Evolutionary conservation across 495 filamentous ascomycete genomes (phyloP).

Genomic region (Podospora anserina): DNA sequence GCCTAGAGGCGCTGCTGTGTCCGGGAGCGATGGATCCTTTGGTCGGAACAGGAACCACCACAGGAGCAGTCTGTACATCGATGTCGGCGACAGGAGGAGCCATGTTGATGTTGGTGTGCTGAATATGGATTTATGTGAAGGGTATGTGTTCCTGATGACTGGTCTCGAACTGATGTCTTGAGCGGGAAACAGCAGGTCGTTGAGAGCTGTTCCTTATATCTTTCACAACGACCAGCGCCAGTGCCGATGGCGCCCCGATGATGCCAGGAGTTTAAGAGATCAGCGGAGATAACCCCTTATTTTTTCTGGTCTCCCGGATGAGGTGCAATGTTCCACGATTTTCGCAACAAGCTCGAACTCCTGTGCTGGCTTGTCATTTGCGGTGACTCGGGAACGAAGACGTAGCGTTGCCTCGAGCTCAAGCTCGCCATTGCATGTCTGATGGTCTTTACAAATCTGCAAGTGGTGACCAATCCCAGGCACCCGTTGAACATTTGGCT

Average conservation of each 20-base stretch:
- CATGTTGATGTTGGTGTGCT: conserved; percentile 22
- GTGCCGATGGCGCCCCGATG: conserved; percentile 7
- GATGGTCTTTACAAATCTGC: not conserved
- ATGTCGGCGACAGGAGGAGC: conserved; percentile 36
- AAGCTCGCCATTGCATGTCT: conserved; percentile 5
- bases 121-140: not conserved
- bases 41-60: conserved; percentile 49
- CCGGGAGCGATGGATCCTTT: conserved; percentile 45
- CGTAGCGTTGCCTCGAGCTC: not conserved
- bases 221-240: not conserved
- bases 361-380: conserved; percentile 6
- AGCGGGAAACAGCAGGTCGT: not conserved
- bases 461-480: not conserved
- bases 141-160: not conserved
- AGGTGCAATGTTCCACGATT: conserved; percentile 22
- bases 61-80: conserved; percentile 27
- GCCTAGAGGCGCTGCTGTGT: conserved; percentile 67
- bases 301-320: conserved; percentile 13
- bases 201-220: not conserved
- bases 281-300: conserved; percentile 6
- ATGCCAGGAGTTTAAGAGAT: not conserved
- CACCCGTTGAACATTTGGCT: not conserved
- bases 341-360: conserved; percentile 14
- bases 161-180: not conserved
- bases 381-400: not conserved